Evolutionary conservation across 2,329 filamentous ascomycete species (phyloP).

Genomic region (Verticillium dahliae): DNA sequence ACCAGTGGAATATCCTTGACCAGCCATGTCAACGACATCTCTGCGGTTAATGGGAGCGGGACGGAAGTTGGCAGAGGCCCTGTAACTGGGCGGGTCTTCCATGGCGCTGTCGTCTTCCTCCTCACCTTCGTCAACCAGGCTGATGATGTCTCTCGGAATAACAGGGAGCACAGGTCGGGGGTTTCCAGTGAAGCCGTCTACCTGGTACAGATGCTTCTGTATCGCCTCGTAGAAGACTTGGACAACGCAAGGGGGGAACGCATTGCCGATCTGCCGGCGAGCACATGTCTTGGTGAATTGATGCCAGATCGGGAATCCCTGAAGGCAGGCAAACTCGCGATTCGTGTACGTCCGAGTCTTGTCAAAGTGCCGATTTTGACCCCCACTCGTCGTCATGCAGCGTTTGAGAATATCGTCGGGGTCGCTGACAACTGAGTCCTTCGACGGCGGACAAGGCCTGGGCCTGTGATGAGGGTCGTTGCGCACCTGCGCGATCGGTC

Average conservation of each 20-base stretch:
- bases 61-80: neutral
- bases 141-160: neutral
- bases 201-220: constrained; percentile 33
- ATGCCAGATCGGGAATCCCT: constrained; percentile 61
- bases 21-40: neutral
- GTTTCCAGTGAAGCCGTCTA: constrained; percentile 24
- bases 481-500: constrained; percentile 23
- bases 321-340: constrained; percentile 61
- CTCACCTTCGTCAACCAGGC: neutral
- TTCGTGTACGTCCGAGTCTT: constrained; percentile 58
- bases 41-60: neutral
- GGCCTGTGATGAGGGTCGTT: neutral
- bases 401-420: constrained; percentile 38
- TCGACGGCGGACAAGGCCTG: constrained; percentile 9
- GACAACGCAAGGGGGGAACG: constrained; percentile 60
- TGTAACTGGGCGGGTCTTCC: neutral
- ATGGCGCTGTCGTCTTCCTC: constrained; percentile 6
- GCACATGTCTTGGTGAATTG: constrained; percentile 43
- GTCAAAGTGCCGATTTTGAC: constrained; percentile 57
- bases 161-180: neutral
- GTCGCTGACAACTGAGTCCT: constrained; percentile 20
- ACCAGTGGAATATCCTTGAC: neutral
- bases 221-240: constrained; percentile 42
- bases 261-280: constrained; percentile 69
- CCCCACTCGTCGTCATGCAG: constrained; percentile 60